Evolutionary conservation across 495 filamentous ascomycete species (phyloP), one percentile per base, ranked within the genome.

Genomic region (Penicillium arizonense): DNA sequence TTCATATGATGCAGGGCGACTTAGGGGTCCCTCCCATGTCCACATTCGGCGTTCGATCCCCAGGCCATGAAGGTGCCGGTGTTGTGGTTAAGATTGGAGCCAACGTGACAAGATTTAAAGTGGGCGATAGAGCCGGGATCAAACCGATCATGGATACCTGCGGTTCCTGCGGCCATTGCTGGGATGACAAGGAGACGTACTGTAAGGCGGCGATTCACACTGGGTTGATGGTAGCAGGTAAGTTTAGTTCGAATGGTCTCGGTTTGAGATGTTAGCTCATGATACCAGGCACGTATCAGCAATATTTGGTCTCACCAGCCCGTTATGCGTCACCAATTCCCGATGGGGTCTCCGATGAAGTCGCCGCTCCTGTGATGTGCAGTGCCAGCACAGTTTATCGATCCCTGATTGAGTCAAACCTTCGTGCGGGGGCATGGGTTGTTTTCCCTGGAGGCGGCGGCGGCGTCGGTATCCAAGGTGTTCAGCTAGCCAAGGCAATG

Each of bases 311-410:
- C 16, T 78, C 77, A 0, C 79, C 83, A 6, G 82, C 82, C 0
- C 78, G 77, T 44, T 84, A 87, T 54, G 83, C 86, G 3, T 85
- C 85, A 0, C 84, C 81, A 3, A 85, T 88, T 55, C 85, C 86
- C 4, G 83, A 85, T 12, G 72, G 65, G 5, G 66, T 87, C n/a
- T 68, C 70, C 1, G 79, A 79, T 20, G 80, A 79, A 39, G 58
- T 81, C 16, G 84, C 84, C 4, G 85, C 82, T 1, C 85, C 85
- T 1, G 76, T 85, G 58, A 75, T 84, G 58, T 85, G 81, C 67
- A 82, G 77, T 23, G 80, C 80, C 3, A 72, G 82, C 11, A 83
- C 81, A 8, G 71, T 78, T 2, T 82, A 83, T 56, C 70, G 76
- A 13, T 82, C 77, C 10, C 63, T 84, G 14, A 58, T 70, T 9